Evolutionary conservation across 441 rosid species (phyloP), one percentile per base, ranked within the genome.

Genomic region (Codiaeum variegatum): DNA sequence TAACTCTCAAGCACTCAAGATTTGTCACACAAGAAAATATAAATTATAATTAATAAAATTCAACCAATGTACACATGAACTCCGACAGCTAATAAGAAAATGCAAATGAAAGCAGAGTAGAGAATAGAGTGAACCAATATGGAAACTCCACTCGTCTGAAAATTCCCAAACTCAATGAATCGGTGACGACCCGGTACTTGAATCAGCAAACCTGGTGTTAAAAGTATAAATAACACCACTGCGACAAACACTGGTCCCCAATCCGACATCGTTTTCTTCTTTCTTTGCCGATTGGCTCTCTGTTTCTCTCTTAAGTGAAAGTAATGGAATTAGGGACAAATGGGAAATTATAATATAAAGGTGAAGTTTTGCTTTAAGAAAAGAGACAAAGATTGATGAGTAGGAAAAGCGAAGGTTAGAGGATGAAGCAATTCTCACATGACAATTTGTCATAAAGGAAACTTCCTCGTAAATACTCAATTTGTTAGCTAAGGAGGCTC

Each of bases 111-210:
- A 67, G 90, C 78, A 76, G 91, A 93, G 81, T 89, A 95, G 62
- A 95, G 46, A 3, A 91, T 67, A 29, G 97, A 73, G 74, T 95
- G 99, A 77, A 93, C 88, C 78, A 93, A 80, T 62, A 93, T 80
- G 32, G 99, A 93, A 49, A 83, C 83, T 59, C 95, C 97, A 83
- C 98, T 93, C 0, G 96, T 93, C 75, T 95, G 94, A 75, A 95
- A 90, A 78, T 90, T 93, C 40, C 97, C 87, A 64, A 95, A 95
- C 84, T 93, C 97, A 2, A 95, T 70, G 74, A 56, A 77, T 31
- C 85, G 74, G 29, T 72, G 62, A 3, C 67, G 82, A 2, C 97
- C 95, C 3, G 99, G 99, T 10, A 93, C 13, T 81, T 95, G 97
- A 77, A 93, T 70, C 75, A 95, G 91, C 65, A 95, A 75, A 24